Evolutionary conservation across 225 moss, liverwort and hornwort species (phyloP).

Genomic region (Pleurozium schreberi): DNA sequence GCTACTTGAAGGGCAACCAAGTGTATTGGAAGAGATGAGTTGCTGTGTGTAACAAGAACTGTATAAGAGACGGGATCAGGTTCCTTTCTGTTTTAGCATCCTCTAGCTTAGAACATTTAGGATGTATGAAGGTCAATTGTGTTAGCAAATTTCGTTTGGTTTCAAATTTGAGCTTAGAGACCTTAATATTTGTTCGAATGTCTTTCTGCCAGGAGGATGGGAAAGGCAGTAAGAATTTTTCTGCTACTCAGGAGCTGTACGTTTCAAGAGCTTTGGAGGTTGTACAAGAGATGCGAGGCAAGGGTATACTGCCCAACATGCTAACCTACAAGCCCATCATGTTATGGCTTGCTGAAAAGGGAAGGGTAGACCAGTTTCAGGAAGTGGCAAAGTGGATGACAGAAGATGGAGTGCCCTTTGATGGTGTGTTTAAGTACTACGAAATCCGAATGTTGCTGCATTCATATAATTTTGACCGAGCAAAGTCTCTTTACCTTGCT

Average conservation of each 20-base stretch:
- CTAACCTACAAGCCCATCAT: conserved; percentile 59
- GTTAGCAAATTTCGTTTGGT: background rate
- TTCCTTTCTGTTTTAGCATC: background rate
- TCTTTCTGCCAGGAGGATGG: conserved; percentile 14
- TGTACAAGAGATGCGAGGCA: conserved; percentile 40
- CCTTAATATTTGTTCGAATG: background rate
- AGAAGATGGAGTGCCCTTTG: conserved; percentile 34
- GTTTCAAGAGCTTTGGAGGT: conserved; percentile 32
- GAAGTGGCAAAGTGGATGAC: conserved; percentile 30
- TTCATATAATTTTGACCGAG: conserved; percentile 16
- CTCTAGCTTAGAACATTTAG: background rate
- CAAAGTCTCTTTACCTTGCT: conserved; percentile 34
- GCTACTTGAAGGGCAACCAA: background rate
- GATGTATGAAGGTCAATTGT: background rate
- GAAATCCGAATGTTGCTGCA: conserved; percentile 31
- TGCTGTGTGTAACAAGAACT: background rate
- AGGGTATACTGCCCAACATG: conserved; percentile 27
- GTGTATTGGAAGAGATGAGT: background rate
- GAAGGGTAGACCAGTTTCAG: conserved; percentile 17
- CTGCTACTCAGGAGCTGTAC: conserved; percentile 18
- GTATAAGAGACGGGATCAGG: background rate
- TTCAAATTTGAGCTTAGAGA: background rate
- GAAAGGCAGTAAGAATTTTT: background rate
- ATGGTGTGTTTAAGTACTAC: conserved; percentile 32
- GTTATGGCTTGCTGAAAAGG: conserved; percentile 41